Evolutionary conservation across 495 filamentous ascomycete species (phyloP).

Genomic region (Neurospora sp.): DNA sequence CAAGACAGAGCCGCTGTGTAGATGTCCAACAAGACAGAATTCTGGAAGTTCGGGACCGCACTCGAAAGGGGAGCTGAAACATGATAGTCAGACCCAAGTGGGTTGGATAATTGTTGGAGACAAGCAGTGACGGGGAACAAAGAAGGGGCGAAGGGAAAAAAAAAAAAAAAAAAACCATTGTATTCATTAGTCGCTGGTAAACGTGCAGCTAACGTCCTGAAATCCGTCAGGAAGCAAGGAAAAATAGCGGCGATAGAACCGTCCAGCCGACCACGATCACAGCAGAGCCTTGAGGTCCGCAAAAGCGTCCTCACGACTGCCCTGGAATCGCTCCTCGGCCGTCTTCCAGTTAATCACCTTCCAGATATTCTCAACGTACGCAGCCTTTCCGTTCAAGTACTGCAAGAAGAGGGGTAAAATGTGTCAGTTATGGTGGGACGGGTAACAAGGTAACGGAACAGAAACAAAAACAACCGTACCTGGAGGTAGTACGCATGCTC

Average conservation of each 20-base stretch:
- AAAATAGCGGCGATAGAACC: not conserved
- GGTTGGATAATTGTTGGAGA: not conserved
- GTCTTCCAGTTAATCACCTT: constrained; percentile 97
- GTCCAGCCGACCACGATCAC: constrained; percentile 3
- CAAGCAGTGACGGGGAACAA: not conserved
- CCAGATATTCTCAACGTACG: constrained; percentile 95
- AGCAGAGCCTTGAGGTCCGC: constrained; percentile 24
- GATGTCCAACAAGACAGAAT: not conserved
- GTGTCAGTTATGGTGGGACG: constrained; percentile 3
- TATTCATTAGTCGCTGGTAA: not conserved
- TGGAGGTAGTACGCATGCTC: constrained; percentile 67
- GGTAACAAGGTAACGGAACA: not conserved
- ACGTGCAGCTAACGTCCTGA: not conserved
- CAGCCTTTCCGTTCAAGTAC: constrained; percentile 96
- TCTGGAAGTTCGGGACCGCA: not conserved
- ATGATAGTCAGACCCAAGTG: not conserved
- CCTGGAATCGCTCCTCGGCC: constrained; percentile 69
- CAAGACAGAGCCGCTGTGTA: not conserved
- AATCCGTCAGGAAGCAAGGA: not conserved
- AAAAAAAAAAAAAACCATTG: not conserved
- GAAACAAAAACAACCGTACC: constrained; percentile 57
- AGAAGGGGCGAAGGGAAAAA: not conserved
- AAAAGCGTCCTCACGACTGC: constrained; percentile 26
- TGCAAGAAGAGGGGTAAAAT: constrained; percentile 2
- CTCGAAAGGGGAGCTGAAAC: not conserved